Base-by-base conservation (phyloP, 257 asterid genomes). In the Solanum okadae region DNA sequence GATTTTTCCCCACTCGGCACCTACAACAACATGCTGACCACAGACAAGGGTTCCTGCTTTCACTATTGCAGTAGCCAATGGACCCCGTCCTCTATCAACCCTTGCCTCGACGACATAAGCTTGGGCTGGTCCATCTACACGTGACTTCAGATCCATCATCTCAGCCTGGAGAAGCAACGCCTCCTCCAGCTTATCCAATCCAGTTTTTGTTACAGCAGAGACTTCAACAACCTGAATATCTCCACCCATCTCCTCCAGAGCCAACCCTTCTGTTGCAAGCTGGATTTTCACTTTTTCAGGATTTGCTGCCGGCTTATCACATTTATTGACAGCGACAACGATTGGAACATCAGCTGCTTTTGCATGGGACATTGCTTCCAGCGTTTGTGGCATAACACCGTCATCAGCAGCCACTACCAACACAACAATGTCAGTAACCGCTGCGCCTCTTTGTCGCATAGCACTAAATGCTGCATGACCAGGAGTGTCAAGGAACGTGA, bases 391-490 rank as follows among this genome's bases (percentile, higher is more conserved):
- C 99, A 97, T 97, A 76, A 96, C 98, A 16, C 99, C 99, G 78
- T 97, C 99, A 90, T 97, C 99, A 40, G 99, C 99, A 78, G 99
- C 99, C 89, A 97, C 99, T 82, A 97, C 99, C 46, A 97, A 94
- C 87, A 97, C 99, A 85, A 97, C 98, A 75, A 97, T 89, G 86
- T 97, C 99, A 9, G 99, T 97, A 31, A 97, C 95, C 8, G 99
- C 99, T 42, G 99, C 99, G 84, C 99, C 99, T 90, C 99, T 88
- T 84, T 98, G 98, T 79, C 99, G 96, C 99, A 97, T 97, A 22
- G 99, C 98, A 75, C 99, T 96, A 86, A 97, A 97, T 88, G 99
- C 99, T 25, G 99, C 99, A 83, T 97, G 99, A 87, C 99, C 99
- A 25, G 99, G 99, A 82, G 99, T 97, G 91, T 97, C 99, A 4